These are phyloP conservation scores for Neonectria ditissima DNA, from an alignment of 2,329 filamentous ascomycete species.

Conservation along the genomic window DNA sequence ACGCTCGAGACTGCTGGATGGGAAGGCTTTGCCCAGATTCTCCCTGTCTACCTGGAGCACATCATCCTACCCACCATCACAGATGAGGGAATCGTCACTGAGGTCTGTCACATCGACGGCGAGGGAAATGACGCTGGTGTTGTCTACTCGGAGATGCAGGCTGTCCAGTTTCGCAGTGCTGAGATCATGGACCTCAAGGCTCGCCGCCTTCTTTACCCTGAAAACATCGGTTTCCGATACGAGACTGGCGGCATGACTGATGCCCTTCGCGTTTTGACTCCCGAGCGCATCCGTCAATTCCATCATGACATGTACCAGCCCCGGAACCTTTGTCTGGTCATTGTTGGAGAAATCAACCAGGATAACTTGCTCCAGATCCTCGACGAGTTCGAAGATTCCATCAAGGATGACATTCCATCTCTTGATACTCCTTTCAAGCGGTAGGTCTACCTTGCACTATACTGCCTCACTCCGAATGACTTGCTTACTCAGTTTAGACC, in stretches of 20 bases:
- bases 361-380: conserved; percentile 82
- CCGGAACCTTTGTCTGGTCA: conserved; percentile 89
- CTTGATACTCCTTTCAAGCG: conserved; percentile 81
- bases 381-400: conserved; percentile 88
- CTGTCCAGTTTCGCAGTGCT: conserved; percentile 83
- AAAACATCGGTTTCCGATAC: conserved; percentile 92
- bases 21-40: conserved; percentile 94
- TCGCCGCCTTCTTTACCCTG: conserved; percentile 84
- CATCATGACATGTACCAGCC: conserved; percentile 98
- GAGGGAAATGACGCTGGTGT: conserved; percentile 95
- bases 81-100: conserved; percentile 92
- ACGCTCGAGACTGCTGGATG: conserved; percentile 95
- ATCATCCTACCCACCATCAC: conserved; percentile 91
- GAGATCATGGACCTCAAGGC: conserved; percentile 91
- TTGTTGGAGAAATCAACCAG: conserved; percentile 93
- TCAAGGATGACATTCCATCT: conserved; percentile 83
- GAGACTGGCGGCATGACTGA: conserved; percentile 99
- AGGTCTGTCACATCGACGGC: conserved; percentile 96
- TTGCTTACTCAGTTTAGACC: conserved; percentile 60
- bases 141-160: conserved; percentile 99
- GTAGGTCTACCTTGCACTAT: conserved; percentile 40
- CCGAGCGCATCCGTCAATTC: conserved; percentile 92
- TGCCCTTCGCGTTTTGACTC: conserved; percentile 84
- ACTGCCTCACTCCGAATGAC: neutral
- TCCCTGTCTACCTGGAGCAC: conserved; percentile 96